A percentile compares a stretch with the other conserved stretches of the same genome.
phyloP scores from a whole-genome alignment of 345 rosid genomes.

The Raphanus sativus region DNA sequence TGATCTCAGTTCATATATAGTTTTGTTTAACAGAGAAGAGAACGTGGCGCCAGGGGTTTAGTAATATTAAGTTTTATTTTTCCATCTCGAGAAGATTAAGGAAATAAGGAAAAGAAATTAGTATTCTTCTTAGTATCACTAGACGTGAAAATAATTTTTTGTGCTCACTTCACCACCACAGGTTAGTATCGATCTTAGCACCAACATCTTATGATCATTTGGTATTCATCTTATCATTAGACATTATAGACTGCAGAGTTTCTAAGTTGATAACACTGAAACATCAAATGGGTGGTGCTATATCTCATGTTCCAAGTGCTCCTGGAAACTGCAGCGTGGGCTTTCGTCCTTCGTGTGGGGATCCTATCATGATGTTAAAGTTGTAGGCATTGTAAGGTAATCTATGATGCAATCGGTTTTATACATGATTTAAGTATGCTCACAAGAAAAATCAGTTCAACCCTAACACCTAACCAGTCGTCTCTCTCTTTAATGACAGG shows the following conservation, averaged over 20 bases:
- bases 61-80: too few relatives aligned
- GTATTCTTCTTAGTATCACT: too few relatives aligned
- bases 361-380: not conserved
- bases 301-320: not conserved
- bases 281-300: not conserved
- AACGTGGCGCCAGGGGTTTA: too few relatives aligned
- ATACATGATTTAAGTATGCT: not conserved
- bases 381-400: not conserved
- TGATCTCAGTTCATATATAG: not conserved
- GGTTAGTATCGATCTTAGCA: not conserved
- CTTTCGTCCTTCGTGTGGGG: not conserved
- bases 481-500: not conserved
- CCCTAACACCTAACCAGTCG: not conserved
- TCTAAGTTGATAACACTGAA: not conserved
- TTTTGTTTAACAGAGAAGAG: too few relatives aligned
- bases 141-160: too few relatives aligned
- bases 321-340: not conserved
- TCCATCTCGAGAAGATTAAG: too few relatives aligned
- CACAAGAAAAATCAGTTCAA: not conserved
- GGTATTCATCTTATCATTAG: not conserved
- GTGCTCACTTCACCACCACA: too few relatives aligned
- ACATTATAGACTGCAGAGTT: not conserved
- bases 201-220: not conserved
- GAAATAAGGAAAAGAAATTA: too few relatives aligned
- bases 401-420: not conserved